These are phyloP conservation scores for Thelephora terrestris DNA, from an alignment of 1,284 basidiomycete species.

Conservation along the genomic window DNA sequence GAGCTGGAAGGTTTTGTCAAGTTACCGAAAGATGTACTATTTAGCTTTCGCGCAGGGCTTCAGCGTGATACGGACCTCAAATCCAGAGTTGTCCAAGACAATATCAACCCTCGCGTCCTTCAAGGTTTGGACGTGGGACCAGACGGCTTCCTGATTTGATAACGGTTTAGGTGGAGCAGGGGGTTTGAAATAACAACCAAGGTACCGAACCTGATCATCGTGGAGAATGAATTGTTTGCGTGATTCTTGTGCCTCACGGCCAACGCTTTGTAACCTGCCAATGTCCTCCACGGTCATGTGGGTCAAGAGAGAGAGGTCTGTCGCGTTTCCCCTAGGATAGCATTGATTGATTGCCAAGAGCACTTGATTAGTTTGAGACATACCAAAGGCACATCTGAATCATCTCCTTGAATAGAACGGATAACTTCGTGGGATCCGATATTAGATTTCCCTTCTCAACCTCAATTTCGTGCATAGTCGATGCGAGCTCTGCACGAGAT, in stretches of 20 bases:
- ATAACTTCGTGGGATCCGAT: conserved; percentile 42
- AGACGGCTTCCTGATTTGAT: conserved; percentile 37
- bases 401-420: conserved; percentile 73
- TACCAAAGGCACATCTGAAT: conserved; percentile 84
- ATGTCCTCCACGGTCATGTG: conserved; percentile 76
- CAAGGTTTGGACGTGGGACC: conserved; percentile 59
- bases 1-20: conserved; percentile 39
- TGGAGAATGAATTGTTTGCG: conserved; percentile 73
- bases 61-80: conserved; percentile 49
- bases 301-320: conserved; percentile 78
- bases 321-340: conserved; percentile 66
- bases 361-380: conserved; percentile 9
- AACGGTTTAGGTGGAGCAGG: too few species aligned
- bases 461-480: conserved; percentile 56
- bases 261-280: conserved; percentile 74
- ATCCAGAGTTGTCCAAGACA: conserved; percentile 89
- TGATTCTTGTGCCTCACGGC: conserved; percentile 64
- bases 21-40: background rate
- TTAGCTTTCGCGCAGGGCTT: background rate
- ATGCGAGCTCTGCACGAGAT: conserved; percentile 47
- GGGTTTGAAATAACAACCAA: too few species aligned
- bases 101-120: conserved; percentile 70
- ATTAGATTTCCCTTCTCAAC: conserved; percentile 34
- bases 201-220: conserved; percentile 52
- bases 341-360: background rate